A percentile compares a stretch with the other conserved stretches of the same genome.
These are phyloP conservation scores for Brasilioporus rufonigricans DNA, from an alignment of 768 basidiomycete species.

Conservation along the genomic window DNA sequence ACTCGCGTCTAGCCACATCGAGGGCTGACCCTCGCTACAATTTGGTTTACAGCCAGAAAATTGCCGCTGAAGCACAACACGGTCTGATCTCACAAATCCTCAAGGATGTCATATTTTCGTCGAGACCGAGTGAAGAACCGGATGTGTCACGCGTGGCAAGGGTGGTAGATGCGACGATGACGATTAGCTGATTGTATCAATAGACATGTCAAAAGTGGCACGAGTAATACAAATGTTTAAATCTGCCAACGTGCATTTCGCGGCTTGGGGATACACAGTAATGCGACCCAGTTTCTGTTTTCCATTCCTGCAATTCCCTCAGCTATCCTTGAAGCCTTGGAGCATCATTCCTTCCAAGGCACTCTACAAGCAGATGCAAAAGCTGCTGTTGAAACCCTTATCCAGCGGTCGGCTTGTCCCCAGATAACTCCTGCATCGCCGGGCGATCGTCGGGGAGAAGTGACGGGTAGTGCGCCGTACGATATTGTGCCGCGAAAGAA, in stretches of 20 bases:
- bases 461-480: too few species aligned
- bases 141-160: constrained; percentile 28
- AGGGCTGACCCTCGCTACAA: not conserved
- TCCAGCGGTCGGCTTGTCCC: too few species aligned
- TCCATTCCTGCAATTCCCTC: too few species aligned
- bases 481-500: too few species aligned
- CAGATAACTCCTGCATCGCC: too few species aligned
- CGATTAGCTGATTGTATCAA: constrained; percentile 18
- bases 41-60: constrained; percentile 61
- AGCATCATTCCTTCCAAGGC: too few species aligned
- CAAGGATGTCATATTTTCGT: constrained; percentile 88
- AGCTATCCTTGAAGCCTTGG: too few species aligned
- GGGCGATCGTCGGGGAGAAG: too few species aligned
- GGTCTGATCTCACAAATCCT: constrained; percentile 91
- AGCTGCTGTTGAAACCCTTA: too few species aligned
- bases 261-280: not conserved
- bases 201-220: not conserved
- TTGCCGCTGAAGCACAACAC: constrained; percentile 89
- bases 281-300: too few species aligned
- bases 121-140: constrained; percentile 33
- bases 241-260: not conserved
- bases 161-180: constrained; percentile 39
- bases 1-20: not conserved
- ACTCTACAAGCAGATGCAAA: too few species aligned
- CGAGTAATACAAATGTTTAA: not conserved